phyloP scores from a whole-genome alignment of 345 rosid species.

The Aurinia saxatilis region DNA sequence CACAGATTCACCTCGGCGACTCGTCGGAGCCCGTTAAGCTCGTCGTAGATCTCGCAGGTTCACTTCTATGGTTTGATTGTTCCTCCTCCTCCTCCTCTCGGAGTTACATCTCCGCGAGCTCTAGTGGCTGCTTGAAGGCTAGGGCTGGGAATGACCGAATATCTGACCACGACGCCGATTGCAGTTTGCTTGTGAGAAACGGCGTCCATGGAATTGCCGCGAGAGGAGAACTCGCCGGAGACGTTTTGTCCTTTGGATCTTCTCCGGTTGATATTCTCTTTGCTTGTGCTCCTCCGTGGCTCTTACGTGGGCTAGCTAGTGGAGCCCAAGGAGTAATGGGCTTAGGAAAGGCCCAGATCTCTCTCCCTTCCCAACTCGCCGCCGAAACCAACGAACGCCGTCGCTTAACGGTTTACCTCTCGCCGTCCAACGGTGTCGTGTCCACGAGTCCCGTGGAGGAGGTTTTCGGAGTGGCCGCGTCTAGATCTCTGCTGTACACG shows the following conservation, averaged over 20 bases:
- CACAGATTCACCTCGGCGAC: constrained; percentile 35
- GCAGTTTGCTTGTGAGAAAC: constrained; percentile 37
- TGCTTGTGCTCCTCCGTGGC: constrained; percentile 32
- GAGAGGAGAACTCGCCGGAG: constrained; percentile 44
- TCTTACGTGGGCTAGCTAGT: constrained; percentile 43
- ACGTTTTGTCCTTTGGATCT: constrained; percentile 34
- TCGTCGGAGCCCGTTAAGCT: constrained; percentile 30
- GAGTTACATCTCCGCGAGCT: constrained; percentile 37
- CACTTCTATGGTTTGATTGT: constrained; percentile 50
- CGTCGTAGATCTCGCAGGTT: constrained; percentile 52
- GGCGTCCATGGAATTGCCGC: constrained; percentile 25
- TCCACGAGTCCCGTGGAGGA: constrained; percentile 27
- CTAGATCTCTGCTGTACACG: constrained; percentile 46
- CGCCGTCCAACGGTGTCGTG: constrained; percentile 42
- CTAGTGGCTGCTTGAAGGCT: constrained; percentile 46
- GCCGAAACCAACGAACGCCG: constrained; percentile 27
- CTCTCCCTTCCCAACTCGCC: constrained; percentile 53
- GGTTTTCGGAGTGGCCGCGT: constrained; percentile 30
- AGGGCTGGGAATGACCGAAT: constrained; percentile 1
- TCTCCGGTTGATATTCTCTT: constrained; percentile 32
- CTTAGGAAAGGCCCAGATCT: constrained; percentile 45
- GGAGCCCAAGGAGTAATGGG: constrained; percentile 58
- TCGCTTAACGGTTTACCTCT: constrained; percentile 44
- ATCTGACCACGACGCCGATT: constrained; percentile 5
- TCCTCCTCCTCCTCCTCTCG: constrained; percentile 26